These are phyloP conservation scores for Boletus rufocinnamomeus DNA, from an alignment of 768 basidiomycete genomes.

Conservation along the genomic window DNA sequence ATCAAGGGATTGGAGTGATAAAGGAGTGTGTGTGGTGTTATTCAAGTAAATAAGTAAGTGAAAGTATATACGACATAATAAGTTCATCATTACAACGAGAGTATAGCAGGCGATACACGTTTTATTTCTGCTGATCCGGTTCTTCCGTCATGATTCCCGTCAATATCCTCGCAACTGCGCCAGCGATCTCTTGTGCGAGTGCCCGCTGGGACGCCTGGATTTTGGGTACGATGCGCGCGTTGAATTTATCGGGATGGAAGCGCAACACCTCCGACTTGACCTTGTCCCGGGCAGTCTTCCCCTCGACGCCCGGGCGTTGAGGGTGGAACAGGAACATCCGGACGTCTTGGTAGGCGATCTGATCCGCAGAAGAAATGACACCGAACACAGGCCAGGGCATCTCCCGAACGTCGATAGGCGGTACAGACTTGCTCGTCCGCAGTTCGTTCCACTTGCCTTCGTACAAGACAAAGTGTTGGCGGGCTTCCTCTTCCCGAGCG, in stretches of 20 bases:
- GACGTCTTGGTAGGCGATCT: conserved; percentile 41
- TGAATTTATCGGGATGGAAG: conserved; percentile 61
- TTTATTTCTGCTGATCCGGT: neutral
- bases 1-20: neutral
- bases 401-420: conserved; percentile 32
- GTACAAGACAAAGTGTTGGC: conserved; percentile 28
- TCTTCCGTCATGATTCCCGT: conserved; percentile 36
- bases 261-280: conserved; percentile 48
- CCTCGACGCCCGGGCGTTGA: conserved; percentile 29
- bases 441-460: conserved; percentile 42
- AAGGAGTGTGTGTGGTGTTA: conserved; percentile 9
- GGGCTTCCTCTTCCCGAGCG: conserved; percentile 9
- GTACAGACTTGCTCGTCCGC: conserved; percentile 20
- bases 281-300: conserved; percentile 37
- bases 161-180: conserved; percentile 43
- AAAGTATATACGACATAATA: neutral
- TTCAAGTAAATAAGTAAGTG: neutral
- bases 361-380: conserved; percentile 17
- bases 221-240: conserved; percentile 37
- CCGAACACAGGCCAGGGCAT: conserved; percentile 50
- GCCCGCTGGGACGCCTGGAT: conserved; percentile 37
- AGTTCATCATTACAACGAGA: neutral
- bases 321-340: conserved; percentile 44
- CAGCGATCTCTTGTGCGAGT: conserved; percentile 39
- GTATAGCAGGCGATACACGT: neutral